phyloP scores from a whole-genome alignment of 208 protist species.

The Sergeia podlipaevii region DNA sequence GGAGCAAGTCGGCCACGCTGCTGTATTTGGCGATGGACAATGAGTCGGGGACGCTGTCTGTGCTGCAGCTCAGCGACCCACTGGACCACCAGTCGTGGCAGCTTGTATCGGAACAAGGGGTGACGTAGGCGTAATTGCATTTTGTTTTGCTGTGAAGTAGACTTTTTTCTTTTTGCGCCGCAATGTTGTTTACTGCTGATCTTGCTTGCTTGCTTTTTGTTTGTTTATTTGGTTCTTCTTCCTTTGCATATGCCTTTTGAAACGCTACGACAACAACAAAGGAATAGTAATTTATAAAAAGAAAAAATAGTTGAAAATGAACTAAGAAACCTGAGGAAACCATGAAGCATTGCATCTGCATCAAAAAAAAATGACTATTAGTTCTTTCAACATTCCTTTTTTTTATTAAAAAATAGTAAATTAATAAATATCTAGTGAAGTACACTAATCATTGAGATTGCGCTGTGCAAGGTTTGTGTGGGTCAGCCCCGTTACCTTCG shows the following conservation, averaged over 20 bases:
- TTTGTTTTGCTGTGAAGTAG: background rate
- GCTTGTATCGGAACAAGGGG: slow-evolving; percentile 26
- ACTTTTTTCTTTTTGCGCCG: slow-evolving; percentile 9
- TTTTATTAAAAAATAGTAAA: no score
- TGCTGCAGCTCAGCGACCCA: slow-evolving; percentile 74
- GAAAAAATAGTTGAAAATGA: slow-evolving; percentile 1
- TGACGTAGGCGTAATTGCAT: background rate
- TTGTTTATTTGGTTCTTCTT: slow-evolving; percentile 5
- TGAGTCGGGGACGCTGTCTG: slow-evolving; percentile 29
- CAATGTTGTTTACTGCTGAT: slow-evolving; percentile 4
- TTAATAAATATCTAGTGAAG: no score
- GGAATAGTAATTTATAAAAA: background rate
- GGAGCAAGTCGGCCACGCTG: slow-evolving; percentile 70
- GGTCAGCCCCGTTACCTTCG: no score
- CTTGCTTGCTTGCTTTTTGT: slow-evolving; percentile 11
- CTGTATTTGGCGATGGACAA: slow-evolving; percentile 76
- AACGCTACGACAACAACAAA: background rate
- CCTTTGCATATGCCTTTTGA: slow-evolving; percentile 8
- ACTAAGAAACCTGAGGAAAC: background rate
- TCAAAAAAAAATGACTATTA: no score
- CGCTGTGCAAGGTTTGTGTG: no score
- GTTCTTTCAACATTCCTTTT: no score
- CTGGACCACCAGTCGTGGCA: slow-evolving; percentile 79
- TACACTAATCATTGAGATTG: no score
- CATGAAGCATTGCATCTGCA: no score